A percentile compares a stretch with the other conserved stretches of the same genome.
These are phyloP conservation scores for Cercospora berteroae DNA, from an alignment of 2,329 filamentous ascomycete genomes.

Conservation along the genomic window DNA sequence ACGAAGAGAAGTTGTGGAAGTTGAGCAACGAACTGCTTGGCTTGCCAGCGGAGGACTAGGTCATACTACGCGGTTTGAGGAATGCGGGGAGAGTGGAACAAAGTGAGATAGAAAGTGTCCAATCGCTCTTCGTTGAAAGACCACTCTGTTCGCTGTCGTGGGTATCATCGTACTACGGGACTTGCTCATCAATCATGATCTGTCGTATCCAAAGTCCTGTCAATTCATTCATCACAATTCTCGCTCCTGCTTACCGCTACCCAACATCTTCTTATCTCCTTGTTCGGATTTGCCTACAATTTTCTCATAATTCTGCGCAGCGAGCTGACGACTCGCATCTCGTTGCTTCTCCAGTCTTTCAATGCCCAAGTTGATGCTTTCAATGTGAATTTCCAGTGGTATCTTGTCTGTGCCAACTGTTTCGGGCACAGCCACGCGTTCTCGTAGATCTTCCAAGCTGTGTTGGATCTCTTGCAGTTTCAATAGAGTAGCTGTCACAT, in stretches of 20 bases:
- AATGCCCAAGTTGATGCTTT: constrained; percentile 69
- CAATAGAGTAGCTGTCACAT: constrained; percentile 67
- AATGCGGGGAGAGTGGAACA: background rate
- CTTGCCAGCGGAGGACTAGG: constrained; percentile 16
- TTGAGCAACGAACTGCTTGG: constrained; percentile 38
- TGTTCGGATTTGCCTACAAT: constrained; percentile 27
- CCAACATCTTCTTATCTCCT: constrained; percentile 24
- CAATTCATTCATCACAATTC: constrained; percentile 15
- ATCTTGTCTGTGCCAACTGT: constrained; percentile 55
- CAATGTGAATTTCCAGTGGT: constrained; percentile 70
- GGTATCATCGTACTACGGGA: constrained; percentile 15
- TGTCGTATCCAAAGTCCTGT: background rate
- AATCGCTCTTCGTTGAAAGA: background rate
- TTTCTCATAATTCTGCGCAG: constrained; percentile 29
- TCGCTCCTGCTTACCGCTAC: constrained; percentile 21
- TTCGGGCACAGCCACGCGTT: constrained; percentile 67
- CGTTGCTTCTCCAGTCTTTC: constrained; percentile 68
- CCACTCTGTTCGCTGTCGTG: background rate
- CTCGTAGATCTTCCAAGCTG: constrained; percentile 68
- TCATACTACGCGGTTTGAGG: background rate
- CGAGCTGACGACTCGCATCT: constrained; percentile 44
- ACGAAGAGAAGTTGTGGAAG: constrained; percentile 47
- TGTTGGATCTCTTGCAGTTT: constrained; percentile 72
- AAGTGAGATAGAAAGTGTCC: no score
- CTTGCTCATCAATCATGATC: constrained; percentile 13